Conservation (phyloP, 78 protist genomes). For the Neovahlkampfia damariscottae region DNA sequence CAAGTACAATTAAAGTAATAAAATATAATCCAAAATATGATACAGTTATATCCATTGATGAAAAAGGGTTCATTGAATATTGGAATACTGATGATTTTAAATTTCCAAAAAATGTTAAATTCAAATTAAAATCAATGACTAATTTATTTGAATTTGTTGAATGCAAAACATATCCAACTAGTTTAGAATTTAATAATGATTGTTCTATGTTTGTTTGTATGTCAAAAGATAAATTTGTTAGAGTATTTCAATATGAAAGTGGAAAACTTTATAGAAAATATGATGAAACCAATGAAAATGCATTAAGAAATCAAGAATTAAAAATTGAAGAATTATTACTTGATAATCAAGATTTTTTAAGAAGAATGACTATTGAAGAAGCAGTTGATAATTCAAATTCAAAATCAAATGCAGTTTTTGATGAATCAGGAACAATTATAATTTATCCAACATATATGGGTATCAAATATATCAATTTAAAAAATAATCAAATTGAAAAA, state of each 20-base stretch:
- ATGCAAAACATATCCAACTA: background rate
- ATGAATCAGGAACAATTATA: background rate
- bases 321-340: background rate
- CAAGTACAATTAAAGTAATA: too few relatives aligned
- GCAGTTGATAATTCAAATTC: background rate
- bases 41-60: background rate
- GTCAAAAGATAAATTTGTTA: background rate
- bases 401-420: background rate
- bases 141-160: background rate
- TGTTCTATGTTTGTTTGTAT: background rate
- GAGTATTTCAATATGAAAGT: background rate
- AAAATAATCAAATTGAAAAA: background rate
- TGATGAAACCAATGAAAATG: background rate
- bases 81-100: background rate
- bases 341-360: background rate
- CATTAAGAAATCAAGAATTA: background rate
- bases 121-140: background rate
- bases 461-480: background rate
- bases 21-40: background rate
- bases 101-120: background rate
- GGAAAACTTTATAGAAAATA: background rate
- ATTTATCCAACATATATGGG: background rate
- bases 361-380: background rate
- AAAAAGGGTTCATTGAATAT: background rate
- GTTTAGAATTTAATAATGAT: background rate